Base-by-base conservation (phyloP, 768 basidiomycete genomes). In the Jaapia argillacea region DNA sequence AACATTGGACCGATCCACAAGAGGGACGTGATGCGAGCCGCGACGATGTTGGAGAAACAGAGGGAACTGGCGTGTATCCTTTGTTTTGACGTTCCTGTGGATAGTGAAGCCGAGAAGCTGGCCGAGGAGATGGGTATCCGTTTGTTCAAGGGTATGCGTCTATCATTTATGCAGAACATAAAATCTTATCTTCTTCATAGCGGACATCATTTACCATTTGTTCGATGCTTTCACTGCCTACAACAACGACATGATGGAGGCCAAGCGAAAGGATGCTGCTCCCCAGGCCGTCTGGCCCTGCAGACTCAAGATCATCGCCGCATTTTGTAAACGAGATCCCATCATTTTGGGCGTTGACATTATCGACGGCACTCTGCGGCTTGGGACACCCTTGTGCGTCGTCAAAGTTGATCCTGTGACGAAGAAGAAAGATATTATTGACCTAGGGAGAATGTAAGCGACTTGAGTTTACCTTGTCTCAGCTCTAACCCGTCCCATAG, bases 1-100 rank as follows among this genome's bases (percentile, higher is more conserved):
- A 94, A 94, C 62, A 96, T 99, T 48, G 96, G 96, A 7, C 93
- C 94, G 5, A 87, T 99, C 13, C 85, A 91, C 69, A 93, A 91
- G 69, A 89, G 80, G 60, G 92, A 97, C 56, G 72, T 99, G 48
- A 93, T 92, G 81, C 84, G 90, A 41, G 69, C 85, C 33, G 83
- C 85, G 26, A 85, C 84, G 3, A 97, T 97, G 93, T 64, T 98
- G 56, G 94, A 98, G 66, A 89, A 82, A 59, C 91, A 91, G 7
- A 92, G 89, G 58, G 94, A 98, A 57, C 76, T 93, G 24, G 91
- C 94, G 4, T 87, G 88, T 54, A 85, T 98, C 48, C 81, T 99
- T 46, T 93, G 90, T 59, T 99, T 99, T 66, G 96, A 99, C 61
- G 96, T 99, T 5, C 58, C 80, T 3, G 78, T 98, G 20, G 94